Evolutionary conservation across 352 stramenopile genomes (phyloP), one percentile per base, ranked within the genome.

Genomic region (Phytophthora chlamydospora): DNA sequence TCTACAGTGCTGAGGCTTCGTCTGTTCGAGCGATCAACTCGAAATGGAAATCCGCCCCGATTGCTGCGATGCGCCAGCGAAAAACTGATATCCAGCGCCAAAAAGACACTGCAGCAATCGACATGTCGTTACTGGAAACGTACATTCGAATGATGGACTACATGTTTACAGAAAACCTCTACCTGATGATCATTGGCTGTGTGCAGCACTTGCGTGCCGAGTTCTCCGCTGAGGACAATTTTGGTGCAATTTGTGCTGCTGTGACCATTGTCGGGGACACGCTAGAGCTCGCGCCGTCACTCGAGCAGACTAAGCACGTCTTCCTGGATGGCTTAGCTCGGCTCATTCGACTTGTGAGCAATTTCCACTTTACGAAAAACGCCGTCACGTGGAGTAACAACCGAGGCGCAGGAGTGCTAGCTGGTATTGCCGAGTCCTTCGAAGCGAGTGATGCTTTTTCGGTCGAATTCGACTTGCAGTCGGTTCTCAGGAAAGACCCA

Each of bases 281-380:
- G 1, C 61, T 87, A 0, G 50, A 76, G 7, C 66, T 88, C 1
- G 69, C 76, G 2, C 80, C 78, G 13, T 85, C 78, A 1, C 53
- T 76, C 2, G 9, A 66, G 4, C 80, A 90, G 21, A 78, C 76
- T 6, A 84, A 88, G 17, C 58, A 77, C 24, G 65, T 85, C 11
- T 58, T 89, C 34, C 64, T 88, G 9, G 78, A 89, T 41, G 64
- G 72, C 1, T 56, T 90, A 14, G 75, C 80, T 6, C 45, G 68
- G 21, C 53, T 91, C 7, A 77, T 88, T 58, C 77, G 78, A 1
- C 73, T 90, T 7, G 70, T 78, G 2, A 75, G 67, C 33, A 88
- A 81, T 33, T 89, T 90, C 31, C 76, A 85, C 49, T 87, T 86
- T 33, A 77, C 78, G 3, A 85, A 86, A 47, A 88, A 89, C 29